Base-by-base conservation (phyloP, 2,329 filamentous ascomycete species). In the Akanthomyces dipterigenus region DNA sequence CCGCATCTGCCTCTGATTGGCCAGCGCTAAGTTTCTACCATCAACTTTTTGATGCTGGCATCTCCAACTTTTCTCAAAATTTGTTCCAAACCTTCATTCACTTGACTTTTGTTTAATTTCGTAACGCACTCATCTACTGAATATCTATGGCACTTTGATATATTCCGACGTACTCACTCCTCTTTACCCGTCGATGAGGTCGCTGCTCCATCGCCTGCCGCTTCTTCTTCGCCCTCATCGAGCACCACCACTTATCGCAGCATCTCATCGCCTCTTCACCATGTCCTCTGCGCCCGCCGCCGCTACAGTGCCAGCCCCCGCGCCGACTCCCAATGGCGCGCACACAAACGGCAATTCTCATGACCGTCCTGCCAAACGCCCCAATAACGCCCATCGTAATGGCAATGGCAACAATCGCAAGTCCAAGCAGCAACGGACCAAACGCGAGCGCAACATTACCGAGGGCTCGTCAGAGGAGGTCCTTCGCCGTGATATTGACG, bases 381-480 rank as follows among this genome's bases (percentile, higher is more conserved):
- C 60, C 46, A 62, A 54, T 46, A 61, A 61, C n/a, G 45, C 50
- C 11, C 45, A 54, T 24, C 53, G n/a, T 16, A 51, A 11, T 28
- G 1, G 16, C 18, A 51, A 11, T 28, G 1, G 16, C 18, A 43
- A 26, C 22, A 65, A 66, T 36, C 66, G 68, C 34, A 62, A 66
- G 38, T 70, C 69, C 67, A 75, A 77, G 65, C 70, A 75, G 57
- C 82, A 82, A 67, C 83, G 83, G 72, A 78, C 78, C 43, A 85
- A 83, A 78, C 80, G 80, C 61, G 81, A 84, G 68, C 80, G 80
- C 64, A 82, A 83, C 66, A 87, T 82, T 64, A 82, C 82, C 46
- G 82, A 83, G 64, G 87, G 85, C 9, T 84, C 85, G 0, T 78
- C 79, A 22, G 88, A 91, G 63, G 86, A 91, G 69, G 84, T 91